Evolutionary conservation across 108 stramenopile genomes (phyloP).

Genomic region (Cyclostephanos invisitatus): DNA sequence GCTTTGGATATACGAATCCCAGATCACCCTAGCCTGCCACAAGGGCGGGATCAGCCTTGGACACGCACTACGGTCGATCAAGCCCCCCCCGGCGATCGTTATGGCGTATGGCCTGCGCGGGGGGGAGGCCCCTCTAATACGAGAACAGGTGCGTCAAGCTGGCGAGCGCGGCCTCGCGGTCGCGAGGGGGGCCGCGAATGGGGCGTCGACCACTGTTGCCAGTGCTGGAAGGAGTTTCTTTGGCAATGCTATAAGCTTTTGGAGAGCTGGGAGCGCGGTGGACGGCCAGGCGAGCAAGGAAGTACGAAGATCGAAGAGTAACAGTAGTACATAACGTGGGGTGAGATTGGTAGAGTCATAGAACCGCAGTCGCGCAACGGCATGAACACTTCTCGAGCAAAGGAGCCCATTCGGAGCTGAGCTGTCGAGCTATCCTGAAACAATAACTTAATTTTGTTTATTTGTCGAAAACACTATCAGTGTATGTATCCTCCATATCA

Average conservation of each 20-base stretch:
- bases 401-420: too few relatives aligned
- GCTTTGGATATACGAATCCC: slow-evolving; percentile 84
- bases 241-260: slow-evolving; percentile 44
- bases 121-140: slow-evolving; percentile 55
- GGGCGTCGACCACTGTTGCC: slow-evolving; percentile 45
- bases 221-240: slow-evolving; percentile 49
- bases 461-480: too few relatives aligned
- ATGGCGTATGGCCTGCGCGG: slow-evolving; percentile 82
- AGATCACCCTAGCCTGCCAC: slow-evolving; percentile 81
- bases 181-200: slow-evolving; percentile 48
- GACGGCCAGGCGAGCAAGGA: slow-evolving; percentile 24
- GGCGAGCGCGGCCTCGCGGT: slow-evolving; percentile 44
- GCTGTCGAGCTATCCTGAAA: too few relatives aligned
- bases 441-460: too few relatives aligned
- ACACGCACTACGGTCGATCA: slow-evolving; percentile 68
- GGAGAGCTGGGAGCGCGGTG: slow-evolving; percentile 29
- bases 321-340: neutral
- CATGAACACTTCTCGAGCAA: too few relatives aligned
- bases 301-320: slow-evolving; percentile 16
- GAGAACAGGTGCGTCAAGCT: slow-evolving; percentile 42
- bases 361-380: too few relatives aligned
- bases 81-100: slow-evolving; percentile 68
- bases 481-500: too few relatives aligned
- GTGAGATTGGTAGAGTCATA: too few relatives aligned
- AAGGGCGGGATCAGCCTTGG: slow-evolving; percentile 70